A percentile compares a stretch with the other conserved stretches of the same genome.
Evolutionary conservation across 2,329 filamentous ascomycete genomes (phyloP).

Genomic region (Fusarium cyanostomum): DNA sequence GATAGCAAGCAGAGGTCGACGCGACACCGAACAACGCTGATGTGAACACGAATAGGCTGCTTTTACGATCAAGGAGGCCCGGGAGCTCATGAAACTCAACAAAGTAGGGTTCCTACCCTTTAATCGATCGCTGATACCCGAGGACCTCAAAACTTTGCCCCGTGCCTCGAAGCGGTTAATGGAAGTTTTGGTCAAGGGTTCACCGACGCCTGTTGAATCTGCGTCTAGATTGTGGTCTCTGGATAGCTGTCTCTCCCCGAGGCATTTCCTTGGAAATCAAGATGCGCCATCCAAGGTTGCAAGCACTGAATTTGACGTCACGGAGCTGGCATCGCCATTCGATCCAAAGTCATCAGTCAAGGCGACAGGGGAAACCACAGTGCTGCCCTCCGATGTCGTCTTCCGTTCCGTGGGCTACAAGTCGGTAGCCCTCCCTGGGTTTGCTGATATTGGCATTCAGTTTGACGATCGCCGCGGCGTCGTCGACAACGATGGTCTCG

Average conservation of each 20-base stretch:
- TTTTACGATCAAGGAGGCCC: constrained; percentile 94
- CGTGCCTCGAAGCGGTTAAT: constrained; percentile 80
- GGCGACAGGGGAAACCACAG: constrained; percentile 59
- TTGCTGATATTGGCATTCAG: constrained; percentile 76
- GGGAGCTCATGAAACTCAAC: constrained; percentile 84
- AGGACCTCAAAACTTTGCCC: constrained; percentile 73
- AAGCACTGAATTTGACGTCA: constrained; percentile 74
- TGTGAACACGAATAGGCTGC: constrained; percentile 67
- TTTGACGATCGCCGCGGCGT: constrained; percentile 81
- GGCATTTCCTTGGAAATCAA: constrained; percentile 66
- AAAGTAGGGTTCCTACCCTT: constrained; percentile 77
- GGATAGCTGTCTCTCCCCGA: constrained; percentile 84
- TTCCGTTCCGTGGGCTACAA: constrained; percentile 98
- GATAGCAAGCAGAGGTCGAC: constrained; percentile 26
- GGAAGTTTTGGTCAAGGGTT: constrained; percentile 83
- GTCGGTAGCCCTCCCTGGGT: constrained; percentile 78
- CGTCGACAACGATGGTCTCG: constrained; percentile 83
- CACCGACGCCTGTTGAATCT: constrained; percentile 57
- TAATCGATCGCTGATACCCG: constrained; percentile 71
- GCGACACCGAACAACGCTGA: constrained; percentile 1
- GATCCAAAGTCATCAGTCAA: constrained; percentile 60
- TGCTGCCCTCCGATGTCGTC: constrained; percentile 74
- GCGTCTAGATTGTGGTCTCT: constrained; percentile 80
- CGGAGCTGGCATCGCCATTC: constrained; percentile 63
- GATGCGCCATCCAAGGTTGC: constrained; percentile 62